Evolutionary conservation across 352 stramenopile species (phyloP), one percentile per base, ranked within the genome.

Genomic region (Globisporangium recalcitrans): DNA sequence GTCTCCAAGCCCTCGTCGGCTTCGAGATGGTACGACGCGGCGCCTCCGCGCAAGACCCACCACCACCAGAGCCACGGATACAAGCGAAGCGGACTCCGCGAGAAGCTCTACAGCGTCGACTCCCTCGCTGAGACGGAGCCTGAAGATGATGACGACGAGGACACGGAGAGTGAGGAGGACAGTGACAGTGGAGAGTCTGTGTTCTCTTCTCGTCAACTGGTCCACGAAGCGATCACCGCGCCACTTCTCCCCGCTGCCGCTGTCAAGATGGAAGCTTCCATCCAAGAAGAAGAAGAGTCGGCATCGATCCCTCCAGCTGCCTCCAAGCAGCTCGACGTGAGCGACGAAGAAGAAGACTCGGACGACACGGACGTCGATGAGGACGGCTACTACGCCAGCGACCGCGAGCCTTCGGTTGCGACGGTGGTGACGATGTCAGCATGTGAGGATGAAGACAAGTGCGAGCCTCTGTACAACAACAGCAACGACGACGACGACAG

Each of bases 51-150:
- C n/a, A 65, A 65, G 38, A 46, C 19, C 38, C 38, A 46, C 38
- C n/a, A 16, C 16, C 38, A 46, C 38, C n/a, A n/a, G n/a, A 46
- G 5, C 38, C 38, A 21, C 7, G 38, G 51, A 9, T 32, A 13
- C 21, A 42, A 10, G 26, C 19, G 21, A 22, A 10, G 51, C n/a
- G 60, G 63, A 27, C 57, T 63, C 27, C 79, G 62, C 3, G 69
- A 75, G 36, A 73, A 80, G 36, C 57, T 67, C 46, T 67, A 67
- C 55, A 67, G 62, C 46, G 62, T 67, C 46, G 62, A 67, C 54
- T 67, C 62, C 31, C 55, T 78, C 48, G 64, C 75, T 3, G 74
- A 80, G 36, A 82, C 73, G 7, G 73, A 63, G 31, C 54, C 59
- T 11, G 51, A 62, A 40, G 72, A 81, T 52, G 73, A 80, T 49